Conservation (phyloP, 768 basidiomycete genomes). For the Inosperma sp. region DNA sequence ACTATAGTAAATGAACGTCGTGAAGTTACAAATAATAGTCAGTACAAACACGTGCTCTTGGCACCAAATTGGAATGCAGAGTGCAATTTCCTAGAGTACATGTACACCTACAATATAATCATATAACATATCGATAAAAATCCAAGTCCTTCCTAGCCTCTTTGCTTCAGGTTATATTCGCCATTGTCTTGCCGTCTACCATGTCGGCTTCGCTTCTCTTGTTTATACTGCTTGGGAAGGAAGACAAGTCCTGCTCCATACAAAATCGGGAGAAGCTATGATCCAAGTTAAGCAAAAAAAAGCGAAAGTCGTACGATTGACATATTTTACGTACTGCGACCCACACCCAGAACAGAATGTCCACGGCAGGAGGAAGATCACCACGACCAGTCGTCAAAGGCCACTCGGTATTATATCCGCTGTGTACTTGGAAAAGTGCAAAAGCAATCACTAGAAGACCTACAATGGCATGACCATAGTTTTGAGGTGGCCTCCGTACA, state of each 20-base stretch:
- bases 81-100: no score
- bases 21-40: no score
- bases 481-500: constrained; percentile 43
- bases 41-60: no score
- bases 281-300: constrained; percentile 5
- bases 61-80: no score
- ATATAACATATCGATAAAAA: no score
- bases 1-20: no score
- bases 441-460: constrained; percentile 49
- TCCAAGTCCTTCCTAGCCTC: no score
- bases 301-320: neutral
- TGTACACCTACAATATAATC: no score
- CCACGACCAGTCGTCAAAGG: constrained; percentile 40
- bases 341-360: constrained; percentile 47
- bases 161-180: neutral
- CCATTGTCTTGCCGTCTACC: constrained; percentile 4
- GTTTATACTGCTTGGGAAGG: constrained; percentile 44
- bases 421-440: constrained; percentile 46
- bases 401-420: constrained; percentile 50
- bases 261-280: constrained; percentile 40
- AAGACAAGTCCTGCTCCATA: constrained; percentile 41
- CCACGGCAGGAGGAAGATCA: constrained; percentile 31
- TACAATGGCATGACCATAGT: constrained; percentile 54
- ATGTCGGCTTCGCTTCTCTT: constrained; percentile 33
- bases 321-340: constrained; percentile 36